A percentile compares a stretch with the other conserved stretches of the same genome.
phyloP scores from a whole-genome alignment of 2,329 filamentous ascomycete genomes.

The Colletotrichum sp. region DNA sequence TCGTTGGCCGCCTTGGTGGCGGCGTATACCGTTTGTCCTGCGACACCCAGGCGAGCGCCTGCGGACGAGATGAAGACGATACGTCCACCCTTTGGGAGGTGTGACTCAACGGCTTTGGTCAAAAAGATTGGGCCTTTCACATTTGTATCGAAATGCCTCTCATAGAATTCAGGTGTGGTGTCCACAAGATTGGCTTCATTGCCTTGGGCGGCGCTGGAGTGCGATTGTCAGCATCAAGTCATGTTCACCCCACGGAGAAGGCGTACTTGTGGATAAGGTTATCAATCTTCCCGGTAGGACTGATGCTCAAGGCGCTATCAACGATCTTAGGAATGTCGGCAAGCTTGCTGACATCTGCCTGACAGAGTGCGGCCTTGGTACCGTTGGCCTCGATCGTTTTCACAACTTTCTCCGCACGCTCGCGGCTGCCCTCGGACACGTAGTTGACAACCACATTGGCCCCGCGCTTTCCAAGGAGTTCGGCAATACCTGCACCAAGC shows the following conservation, averaged over 20 bases:
- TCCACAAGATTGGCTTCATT: background rate
- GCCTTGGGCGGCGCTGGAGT: background rate
- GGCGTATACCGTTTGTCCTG: slow-evolving; percentile 33
- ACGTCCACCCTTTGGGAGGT: slow-evolving; percentile 32
- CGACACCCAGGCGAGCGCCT: slow-evolving; percentile 31
- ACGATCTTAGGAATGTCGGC: slow-evolving; percentile 24
- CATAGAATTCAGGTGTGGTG: background rate
- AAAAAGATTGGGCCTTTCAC: slow-evolving; percentile 29
- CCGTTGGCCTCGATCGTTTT: slow-evolving; percentile 21
- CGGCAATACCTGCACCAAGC: slow-evolving; percentile 67
- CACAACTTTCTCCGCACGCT: slow-evolving; percentile 21
- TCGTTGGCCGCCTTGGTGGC: slow-evolving; percentile 38
- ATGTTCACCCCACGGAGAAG: background rate
- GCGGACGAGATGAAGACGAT: slow-evolving; percentile 37
- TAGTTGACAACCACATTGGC: slow-evolving; percentile 28
- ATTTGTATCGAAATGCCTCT: background rate
- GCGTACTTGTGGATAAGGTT: slow-evolving; percentile 27
- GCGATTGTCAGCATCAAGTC: background rate
- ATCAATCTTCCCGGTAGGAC: slow-evolving; percentile 27
- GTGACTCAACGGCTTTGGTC: slow-evolving; percentile 30
- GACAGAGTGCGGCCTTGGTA: slow-evolving; percentile 10
- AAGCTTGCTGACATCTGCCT: slow-evolving; percentile 23
- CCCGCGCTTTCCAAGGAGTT: slow-evolving; percentile 67
- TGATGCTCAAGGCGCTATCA: slow-evolving; percentile 21
- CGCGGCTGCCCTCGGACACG: slow-evolving; percentile 13